Conservation (phyloP, 192 early-diverging fungal species). For the Bifiguratus adelaidae region DNA sequence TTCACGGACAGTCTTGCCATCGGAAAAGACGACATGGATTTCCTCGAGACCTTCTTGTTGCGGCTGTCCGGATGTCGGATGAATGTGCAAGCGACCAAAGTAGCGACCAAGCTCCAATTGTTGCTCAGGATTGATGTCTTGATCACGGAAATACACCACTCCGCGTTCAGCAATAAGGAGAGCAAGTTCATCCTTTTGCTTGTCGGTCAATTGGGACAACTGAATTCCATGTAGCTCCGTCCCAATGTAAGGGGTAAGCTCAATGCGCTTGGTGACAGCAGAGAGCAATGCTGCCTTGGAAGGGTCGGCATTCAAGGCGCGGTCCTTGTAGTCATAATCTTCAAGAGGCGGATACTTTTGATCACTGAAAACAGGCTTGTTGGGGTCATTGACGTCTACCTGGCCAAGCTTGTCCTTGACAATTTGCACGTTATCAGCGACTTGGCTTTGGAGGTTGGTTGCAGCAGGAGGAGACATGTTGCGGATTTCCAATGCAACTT, state of each 20-base stretch:
- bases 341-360: conserved; percentile 2
- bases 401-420: too few relatives aligned
- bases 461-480: too few relatives aligned
- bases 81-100: conserved; percentile 12
- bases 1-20: background rate
- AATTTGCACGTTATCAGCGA: too few relatives aligned
- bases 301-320: conserved; percentile 13
- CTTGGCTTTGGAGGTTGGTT: too few relatives aligned
- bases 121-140: conserved; percentile 15
- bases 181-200: conserved; percentile 20
- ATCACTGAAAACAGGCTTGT: too few relatives aligned
- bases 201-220: conserved; percentile 13
- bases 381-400: too few relatives aligned
- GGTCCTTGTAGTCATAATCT: conserved; percentile 16
- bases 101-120: conserved; percentile 12
- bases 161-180: conserved; percentile 21
- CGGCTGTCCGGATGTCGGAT: background rate
- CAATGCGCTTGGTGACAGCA: conserved; percentile 8
- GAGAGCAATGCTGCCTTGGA: conserved; percentile 12
- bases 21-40: conserved; percentile 15
- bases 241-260: conserved; percentile 19
- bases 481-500: too few relatives aligned
- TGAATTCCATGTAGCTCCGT: conserved; percentile 21
- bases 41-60: conserved; percentile 5
- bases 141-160: conserved; percentile 22